phyloP scores from a whole-genome alignment of 169 alveolate species.

The Cystoisospora suis region DNA sequence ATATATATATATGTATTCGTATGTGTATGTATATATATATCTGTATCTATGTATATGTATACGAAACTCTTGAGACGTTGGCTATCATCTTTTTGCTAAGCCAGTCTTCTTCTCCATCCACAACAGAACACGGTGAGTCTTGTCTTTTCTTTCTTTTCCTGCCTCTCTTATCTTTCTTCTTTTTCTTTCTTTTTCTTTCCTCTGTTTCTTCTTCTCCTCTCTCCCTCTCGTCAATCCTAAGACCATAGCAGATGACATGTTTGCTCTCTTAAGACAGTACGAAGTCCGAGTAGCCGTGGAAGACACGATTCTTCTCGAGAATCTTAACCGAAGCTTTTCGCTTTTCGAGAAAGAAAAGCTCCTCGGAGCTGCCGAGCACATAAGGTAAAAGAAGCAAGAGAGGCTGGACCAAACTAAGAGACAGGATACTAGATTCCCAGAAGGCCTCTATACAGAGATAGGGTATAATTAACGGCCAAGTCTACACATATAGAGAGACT shows the following conservation, averaged over 20 bases:
- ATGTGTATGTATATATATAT: background rate
- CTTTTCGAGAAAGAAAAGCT: conserved; percentile 60
- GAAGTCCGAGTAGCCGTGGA: conserved; percentile 62
- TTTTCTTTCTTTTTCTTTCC: background rate
- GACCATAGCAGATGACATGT: conserved; percentile 65
- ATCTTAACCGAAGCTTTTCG: conserved; percentile 33
- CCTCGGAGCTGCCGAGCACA: conserved; percentile 63
- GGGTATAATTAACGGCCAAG: too few relatives aligned
- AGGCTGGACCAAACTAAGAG: too few relatives aligned
- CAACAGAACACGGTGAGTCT: conserved; percentile 18
- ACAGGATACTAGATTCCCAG: too few relatives aligned
- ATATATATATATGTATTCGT: background rate
- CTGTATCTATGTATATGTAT: background rate
- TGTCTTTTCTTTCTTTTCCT: background rate
- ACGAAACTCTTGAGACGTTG: background rate
- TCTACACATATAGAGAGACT: too few relatives aligned
- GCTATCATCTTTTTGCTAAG: conserved; percentile 44
- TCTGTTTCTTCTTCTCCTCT: background rate
- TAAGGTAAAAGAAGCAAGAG: conserved; percentile 1
- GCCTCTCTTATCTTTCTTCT: background rate
- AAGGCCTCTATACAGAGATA: too few relatives aligned
- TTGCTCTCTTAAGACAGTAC: conserved; percentile 59
- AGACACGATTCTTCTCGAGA: conserved; percentile 65
- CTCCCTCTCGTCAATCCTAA: background rate
- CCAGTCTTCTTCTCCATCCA: conserved; percentile 58